A percentile compares a stretch with the other conserved stretches of the same genome.
Conservation (phyloP, 257 asterid species). For the Cynanchum wilfordii region DNA sequence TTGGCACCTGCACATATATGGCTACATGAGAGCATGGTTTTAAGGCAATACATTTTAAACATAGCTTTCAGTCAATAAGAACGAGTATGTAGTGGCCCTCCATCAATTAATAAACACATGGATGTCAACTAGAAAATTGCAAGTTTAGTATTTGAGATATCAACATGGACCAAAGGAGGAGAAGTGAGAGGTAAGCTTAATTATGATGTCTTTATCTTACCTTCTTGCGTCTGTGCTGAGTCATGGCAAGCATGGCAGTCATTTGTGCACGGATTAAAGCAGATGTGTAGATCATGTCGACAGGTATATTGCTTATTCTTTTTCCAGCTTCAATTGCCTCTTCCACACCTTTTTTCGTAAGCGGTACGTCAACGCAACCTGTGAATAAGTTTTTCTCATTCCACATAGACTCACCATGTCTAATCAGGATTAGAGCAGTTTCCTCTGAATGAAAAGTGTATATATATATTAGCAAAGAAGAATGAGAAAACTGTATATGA, state of each 20-base stretch:
- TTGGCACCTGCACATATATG: conserved; percentile 62
- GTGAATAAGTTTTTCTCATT: conserved; percentile 98
- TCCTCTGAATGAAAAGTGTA: conserved; percentile 46
- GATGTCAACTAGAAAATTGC: background rate
- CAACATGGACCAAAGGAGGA: background rate
- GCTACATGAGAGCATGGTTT: background rate
- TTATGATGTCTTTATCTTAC: conserved; percentile 23
- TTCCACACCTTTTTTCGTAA: conserved; percentile 84
- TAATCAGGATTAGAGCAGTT: conserved; percentile 82
- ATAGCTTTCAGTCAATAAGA: background rate
- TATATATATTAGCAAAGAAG: background rate
- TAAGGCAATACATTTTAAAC: background rate
- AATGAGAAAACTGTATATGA: background rate
- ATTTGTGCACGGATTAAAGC: conserved; percentile 91
- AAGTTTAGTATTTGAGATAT: background rate
- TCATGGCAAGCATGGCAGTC: conserved; percentile 99
- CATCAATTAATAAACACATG: background rate
- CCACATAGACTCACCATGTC: conserved; percentile 99
- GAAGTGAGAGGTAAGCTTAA: background rate
- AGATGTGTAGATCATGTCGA: conserved; percentile 89
- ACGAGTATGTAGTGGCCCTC: background rate
- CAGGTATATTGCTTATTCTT: conserved; percentile 90
- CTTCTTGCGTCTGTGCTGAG: conserved; percentile 97
- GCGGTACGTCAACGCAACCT: conserved; percentile 96
- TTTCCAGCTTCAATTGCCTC: conserved; percentile 97